phyloP scores from a whole-genome alignment of 2,329 filamentous ascomycete species.

The Arthrobotrys musiformis region DNA sequence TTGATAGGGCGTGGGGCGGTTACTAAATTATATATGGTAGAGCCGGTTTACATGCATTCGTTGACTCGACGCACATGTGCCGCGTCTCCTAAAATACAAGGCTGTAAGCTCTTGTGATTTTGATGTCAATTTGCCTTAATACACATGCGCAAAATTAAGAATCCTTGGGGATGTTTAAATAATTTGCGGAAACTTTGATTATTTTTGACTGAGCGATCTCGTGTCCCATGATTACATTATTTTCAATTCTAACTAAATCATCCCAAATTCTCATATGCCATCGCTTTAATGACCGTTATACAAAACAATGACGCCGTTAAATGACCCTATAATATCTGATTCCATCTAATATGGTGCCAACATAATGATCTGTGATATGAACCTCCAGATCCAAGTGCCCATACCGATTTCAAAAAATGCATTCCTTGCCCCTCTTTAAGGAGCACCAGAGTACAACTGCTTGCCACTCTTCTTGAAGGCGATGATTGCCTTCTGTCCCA shows the following conservation, averaged over 20 bases:
- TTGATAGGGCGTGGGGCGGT: no score
- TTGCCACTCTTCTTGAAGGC: constrained; percentile 63
- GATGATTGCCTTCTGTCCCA: constrained; percentile 62
- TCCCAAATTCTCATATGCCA: not conserved
- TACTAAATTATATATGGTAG: no score
- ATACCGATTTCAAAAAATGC: not conserved
- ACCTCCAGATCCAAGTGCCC: not conserved
- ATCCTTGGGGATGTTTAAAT: no score
- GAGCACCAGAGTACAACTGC: constrained; percentile 63
- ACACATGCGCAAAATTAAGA: no score
- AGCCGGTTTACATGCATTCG: no score
- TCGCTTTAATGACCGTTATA: not conserved
- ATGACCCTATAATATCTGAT: not conserved
- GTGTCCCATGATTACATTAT: not conserved
- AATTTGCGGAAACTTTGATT: no score
- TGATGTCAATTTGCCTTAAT: no score
- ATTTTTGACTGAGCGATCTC: no score
- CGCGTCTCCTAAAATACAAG: no score
- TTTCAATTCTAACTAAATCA: not conserved
- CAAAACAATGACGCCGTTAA: not conserved
- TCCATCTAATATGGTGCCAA: not conserved
- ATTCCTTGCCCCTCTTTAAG: constrained; percentile 32
- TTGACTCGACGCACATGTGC: no score
- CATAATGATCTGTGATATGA: not conserved
- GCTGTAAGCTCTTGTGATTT: no score